These are phyloP conservation scores for Moricandia moricandioides DNA, from an alignment of 345 rosid species.

Conservation along the genomic window DNA sequence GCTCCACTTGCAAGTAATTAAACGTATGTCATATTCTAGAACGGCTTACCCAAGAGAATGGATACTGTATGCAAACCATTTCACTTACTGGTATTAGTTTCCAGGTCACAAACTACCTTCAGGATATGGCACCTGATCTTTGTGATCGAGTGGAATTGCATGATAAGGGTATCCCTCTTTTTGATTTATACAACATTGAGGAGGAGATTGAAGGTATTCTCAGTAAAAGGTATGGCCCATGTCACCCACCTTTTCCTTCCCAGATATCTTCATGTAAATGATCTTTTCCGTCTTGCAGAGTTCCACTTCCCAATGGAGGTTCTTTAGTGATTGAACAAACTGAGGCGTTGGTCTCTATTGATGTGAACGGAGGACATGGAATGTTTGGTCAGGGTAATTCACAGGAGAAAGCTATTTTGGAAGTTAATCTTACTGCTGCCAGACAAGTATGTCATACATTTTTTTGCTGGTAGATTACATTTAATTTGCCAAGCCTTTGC, in stretches of 20 bases:
- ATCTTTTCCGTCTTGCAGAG: constrained; percentile 49
- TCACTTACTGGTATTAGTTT: constrained; percentile 31
- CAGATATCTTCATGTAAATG: constrained; percentile 12
- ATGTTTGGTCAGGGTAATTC: constrained; percentile 90
- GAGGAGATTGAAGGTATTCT: constrained; percentile 84
- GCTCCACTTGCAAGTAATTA: constrained; percentile 15
- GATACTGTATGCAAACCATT: constrained; percentile 12
- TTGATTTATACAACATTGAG: constrained; percentile 81
- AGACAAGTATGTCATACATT: constrained; percentile 60
- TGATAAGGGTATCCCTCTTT: constrained; percentile 71
- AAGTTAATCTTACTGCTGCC: constrained; percentile 92
- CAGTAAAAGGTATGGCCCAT: constrained; percentile 71
- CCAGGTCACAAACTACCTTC: constrained; percentile 94
- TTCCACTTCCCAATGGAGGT: constrained; percentile 84
- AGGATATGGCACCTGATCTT: constrained; percentile 95
- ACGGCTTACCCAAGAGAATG: neutral
- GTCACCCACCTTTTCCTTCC: neutral
- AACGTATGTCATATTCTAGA: neutral
- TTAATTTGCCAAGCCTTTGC: neutral
- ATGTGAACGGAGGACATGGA: constrained; percentile 97
- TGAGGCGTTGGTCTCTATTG: constrained; percentile 95
- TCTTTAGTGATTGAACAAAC: constrained; percentile 97
- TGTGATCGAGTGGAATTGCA: constrained; percentile 81
- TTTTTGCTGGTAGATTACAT: constrained; percentile 10
- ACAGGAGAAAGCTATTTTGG: constrained; percentile 86